Base-by-base conservation (phyloP, 225 moss, liverwort and hornwort species). In the Bryoerythrophyllum caledonicum region DNA sequence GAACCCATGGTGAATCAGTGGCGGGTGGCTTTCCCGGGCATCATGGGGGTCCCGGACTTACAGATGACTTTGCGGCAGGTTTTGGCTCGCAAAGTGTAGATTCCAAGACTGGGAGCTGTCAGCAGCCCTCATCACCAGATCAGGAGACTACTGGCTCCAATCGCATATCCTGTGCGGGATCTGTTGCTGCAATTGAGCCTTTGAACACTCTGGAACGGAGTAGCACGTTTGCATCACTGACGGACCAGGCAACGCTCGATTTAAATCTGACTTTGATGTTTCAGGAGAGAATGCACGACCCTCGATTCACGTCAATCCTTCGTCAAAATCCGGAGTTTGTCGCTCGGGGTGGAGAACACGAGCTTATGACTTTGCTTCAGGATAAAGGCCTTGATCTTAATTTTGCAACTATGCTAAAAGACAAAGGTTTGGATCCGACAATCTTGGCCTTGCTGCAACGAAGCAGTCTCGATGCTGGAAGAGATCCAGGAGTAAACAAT, bases 391-490 rank as follows among this genome's bases (percentile, higher is more conserved):
- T 97, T 40, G 97, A 97, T 84, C 93, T 91, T 14, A 97, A 93
- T 80, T 97, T 97, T 84, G 97, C 97, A 41, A 91, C 93, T 24
- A 97, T 97, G 97, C 79, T 97, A 8, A 94, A 93, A 78, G 97
- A 94, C 61, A 97, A 97, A 78, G 97, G 94, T 21, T 82, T 97
- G 70, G 97, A 97, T 82, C 97, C 97, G 54, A 94, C 94, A 48
- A 92, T 97, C 65, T 76, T 97, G 74, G 97, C 97, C 58, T 85
- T 97, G 80, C 77, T 97, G 37, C 97, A 97, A 78, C 84, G 97
- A 82, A 94, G 94, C 80, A 97, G 97, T 71, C 90, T 97, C 58
- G 97, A 97, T 83, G 97, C 97, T 68, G 97, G 93, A 63, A 90
- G 91, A 74, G 94, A 97, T 82, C 80, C 82, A 73, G 90, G 83